Base-by-base conservation (phyloP, 2,329 filamentous ascomycete genomes). In the Myriosclerotinia duriaeana region DNA sequence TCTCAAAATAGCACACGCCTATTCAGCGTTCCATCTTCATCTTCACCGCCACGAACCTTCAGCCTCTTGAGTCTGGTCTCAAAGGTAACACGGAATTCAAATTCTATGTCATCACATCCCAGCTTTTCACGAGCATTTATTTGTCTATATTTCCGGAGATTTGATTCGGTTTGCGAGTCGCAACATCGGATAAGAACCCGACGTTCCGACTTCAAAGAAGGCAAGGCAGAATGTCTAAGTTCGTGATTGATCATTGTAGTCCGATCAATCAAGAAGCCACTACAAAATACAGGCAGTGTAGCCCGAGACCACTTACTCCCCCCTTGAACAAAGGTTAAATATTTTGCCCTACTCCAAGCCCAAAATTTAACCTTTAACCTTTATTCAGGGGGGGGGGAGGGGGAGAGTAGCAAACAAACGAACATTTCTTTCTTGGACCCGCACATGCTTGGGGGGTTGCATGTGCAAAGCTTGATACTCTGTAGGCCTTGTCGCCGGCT, bases 381-480 rank as follows among this genome's bases (percentile, higher is more conserved):
- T n/a, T n/a, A n/a, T n/a, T n/a, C n/a, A n/a, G n/a, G n/a, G n/a
- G n/a, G n/a, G n/a, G n/a, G n/a, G n/a, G n/a, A n/a, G n/a, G n/a
- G n/a, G n/a, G n/a, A n/a, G n/a, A n/a, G n/a, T n/a, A 20, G 82
- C 82, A 30, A 79, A 78, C 59, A 82, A 84, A 71, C 79, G 81
- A 14, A 85, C 81, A 2, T 83, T 83, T 70, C 78, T 84, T 26
- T 80, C 82, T 40, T 84, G 82, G 83, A 79, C 81, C 14, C 78
- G 82, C 14, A 83, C 80, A 3, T 81, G 81, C 0, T 78, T 84
- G 6, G 82, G 82, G 82, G 26, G 80, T 84, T 40, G 82, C 82
- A n/a, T 74, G 80, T 50, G 78, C 80, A 61, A 78, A 79, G 52
- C 79, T 84, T 64, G 78, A 79, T 65, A 80, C 81, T 69, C 76